Evolutionary conservation across 768 basidiomycete genomes (phyloP).

Genomic region (Termitomyces heimii): DNA sequence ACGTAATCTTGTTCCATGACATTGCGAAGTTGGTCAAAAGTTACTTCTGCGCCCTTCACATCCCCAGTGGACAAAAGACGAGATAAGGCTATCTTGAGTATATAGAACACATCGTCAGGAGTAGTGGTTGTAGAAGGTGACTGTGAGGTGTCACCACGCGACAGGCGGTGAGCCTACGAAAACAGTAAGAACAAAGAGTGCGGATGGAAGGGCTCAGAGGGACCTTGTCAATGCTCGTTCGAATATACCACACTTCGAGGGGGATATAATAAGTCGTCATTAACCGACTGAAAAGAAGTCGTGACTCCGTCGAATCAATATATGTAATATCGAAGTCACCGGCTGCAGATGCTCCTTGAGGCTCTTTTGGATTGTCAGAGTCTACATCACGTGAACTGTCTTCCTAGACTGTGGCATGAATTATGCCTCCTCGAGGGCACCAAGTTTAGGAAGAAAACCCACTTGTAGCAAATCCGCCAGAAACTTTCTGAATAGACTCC

Average conservation of each 20-base stretch:
- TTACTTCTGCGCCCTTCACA: slow-evolving; percentile 46
- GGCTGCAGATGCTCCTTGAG: neutral
- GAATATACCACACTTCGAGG: slow-evolving; percentile 88
- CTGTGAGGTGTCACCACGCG: slow-evolving; percentile 64
- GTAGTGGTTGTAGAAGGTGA: slow-evolving; percentile 63
- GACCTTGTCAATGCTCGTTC: slow-evolving; percentile 85
- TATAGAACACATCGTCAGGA: slow-evolving; percentile 95
- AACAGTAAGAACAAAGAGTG: neutral
- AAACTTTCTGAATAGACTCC: slow-evolving; percentile 89
- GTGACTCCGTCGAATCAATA: slow-evolving; percentile 48
- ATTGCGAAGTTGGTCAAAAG: slow-evolving; percentile 58
- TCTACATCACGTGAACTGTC: slow-evolving; percentile 11
- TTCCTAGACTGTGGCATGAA: slow-evolving; percentile 8
- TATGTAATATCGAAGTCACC: slow-evolving; percentile 15
- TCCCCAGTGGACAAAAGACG: slow-evolving; percentile 79
- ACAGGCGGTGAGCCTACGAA: slow-evolving; percentile 79
- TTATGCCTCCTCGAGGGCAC: neutral
- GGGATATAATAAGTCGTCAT: slow-evolving; percentile 77
- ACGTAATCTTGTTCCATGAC: slow-evolving; percentile 82
- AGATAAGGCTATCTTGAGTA: slow-evolving; percentile 78
- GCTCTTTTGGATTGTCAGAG: slow-evolving; percentile 5
- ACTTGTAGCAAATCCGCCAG: slow-evolving; percentile 70
- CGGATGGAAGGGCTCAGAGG: neutral
- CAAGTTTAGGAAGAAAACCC: slow-evolving; percentile 10
- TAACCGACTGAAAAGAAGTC: slow-evolving; percentile 57